Conservation (phyloP, 257 asterid genomes). For the Jacaranda copaia region DNA sequence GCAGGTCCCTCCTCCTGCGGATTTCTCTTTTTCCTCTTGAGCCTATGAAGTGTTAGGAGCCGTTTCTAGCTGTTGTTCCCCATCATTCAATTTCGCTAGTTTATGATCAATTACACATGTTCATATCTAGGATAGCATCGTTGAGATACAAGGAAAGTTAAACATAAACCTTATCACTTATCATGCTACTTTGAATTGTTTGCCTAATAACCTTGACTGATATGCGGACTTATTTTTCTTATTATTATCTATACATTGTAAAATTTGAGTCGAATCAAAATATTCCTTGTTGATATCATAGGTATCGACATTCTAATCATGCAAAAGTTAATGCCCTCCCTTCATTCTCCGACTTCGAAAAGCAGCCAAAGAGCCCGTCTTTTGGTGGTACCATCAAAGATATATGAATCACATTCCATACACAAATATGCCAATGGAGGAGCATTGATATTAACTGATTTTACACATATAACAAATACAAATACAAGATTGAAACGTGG, state of each 20-base stretch:
- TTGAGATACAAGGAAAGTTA: too few species aligned
- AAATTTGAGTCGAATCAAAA: constrained; percentile 27
- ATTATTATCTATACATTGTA: neutral
- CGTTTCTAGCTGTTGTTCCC: too few species aligned
- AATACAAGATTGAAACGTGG: constrained; percentile 21
- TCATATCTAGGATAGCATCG: too few species aligned
- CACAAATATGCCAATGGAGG: neutral
- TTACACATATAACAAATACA: neutral
- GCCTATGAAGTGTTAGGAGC: too few species aligned
- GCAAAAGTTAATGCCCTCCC: constrained; percentile 9
- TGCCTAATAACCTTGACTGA: too few species aligned
- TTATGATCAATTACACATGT: too few species aligned
- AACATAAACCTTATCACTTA: too few species aligned
- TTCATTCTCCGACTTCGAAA: neutral
- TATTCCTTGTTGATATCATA: constrained; percentile 22
- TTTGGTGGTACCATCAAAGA: neutral
- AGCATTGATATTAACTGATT: neutral
- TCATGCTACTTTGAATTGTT: too few species aligned
- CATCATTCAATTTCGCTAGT: too few species aligned
- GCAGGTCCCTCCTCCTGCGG: too few species aligned
- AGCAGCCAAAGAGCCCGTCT: neutral
- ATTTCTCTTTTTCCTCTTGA: too few species aligned
- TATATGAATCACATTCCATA: neutral
- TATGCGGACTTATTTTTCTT: neutral
- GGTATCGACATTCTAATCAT: neutral